These are phyloP conservation scores for Daldinia vernicosa DNA, from an alignment of 495 filamentous ascomycete genomes.

Conservation along the genomic window DNA sequence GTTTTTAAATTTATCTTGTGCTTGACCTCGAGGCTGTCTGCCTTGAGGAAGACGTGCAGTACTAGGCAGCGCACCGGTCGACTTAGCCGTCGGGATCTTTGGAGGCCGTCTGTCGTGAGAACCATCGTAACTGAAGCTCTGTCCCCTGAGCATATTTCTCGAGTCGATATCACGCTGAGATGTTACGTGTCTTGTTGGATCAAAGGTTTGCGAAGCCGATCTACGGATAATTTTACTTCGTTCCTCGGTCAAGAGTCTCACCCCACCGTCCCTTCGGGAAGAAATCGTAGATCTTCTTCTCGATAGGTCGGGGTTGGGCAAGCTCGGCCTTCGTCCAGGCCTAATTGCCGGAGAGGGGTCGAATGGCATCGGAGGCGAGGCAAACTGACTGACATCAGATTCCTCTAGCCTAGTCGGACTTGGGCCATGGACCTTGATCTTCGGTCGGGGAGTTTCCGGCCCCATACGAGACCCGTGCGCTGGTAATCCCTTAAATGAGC, in stretches of 20 bases:
- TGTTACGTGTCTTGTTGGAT: slow-evolving; percentile 4
- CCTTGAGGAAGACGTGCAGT: not conserved
- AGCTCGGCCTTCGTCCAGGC: not conserved
- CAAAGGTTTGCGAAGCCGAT: slow-evolving; percentile 15
- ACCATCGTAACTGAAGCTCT: slow-evolving; percentile 26
- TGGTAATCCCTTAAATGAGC: slow-evolving; percentile 6
- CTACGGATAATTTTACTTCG: slow-evolving; percentile 1
- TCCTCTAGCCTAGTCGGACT: slow-evolving; percentile 31
- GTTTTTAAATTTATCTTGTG: slow-evolving; percentile 26
- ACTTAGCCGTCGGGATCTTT: not conserved
- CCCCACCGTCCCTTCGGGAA: not conserved
- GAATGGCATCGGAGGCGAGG: slow-evolving; percentile 33
- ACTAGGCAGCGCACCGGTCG: not conserved
- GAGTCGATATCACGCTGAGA: slow-evolving; percentile 10
- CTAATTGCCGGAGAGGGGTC: slow-evolving; percentile 21
- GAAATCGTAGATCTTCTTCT: slow-evolving; percentile 13
- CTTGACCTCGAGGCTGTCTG: slow-evolving; percentile 13
- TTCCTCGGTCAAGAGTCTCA: slow-evolving; percentile 1
- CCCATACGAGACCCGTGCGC: slow-evolving; percentile 4
- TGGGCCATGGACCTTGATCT: slow-evolving; percentile 33
- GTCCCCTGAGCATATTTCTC: not conserved
- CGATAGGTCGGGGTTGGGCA: slow-evolving; percentile 14
- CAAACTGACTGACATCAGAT: slow-evolving; percentile 28
- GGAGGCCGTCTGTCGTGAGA: slow-evolving; percentile 10
- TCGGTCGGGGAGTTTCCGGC: slow-evolving; percentile 32